Conservation (phyloP, 208 protist genomes). For the Trypanosomatidae sp. region DNA sequence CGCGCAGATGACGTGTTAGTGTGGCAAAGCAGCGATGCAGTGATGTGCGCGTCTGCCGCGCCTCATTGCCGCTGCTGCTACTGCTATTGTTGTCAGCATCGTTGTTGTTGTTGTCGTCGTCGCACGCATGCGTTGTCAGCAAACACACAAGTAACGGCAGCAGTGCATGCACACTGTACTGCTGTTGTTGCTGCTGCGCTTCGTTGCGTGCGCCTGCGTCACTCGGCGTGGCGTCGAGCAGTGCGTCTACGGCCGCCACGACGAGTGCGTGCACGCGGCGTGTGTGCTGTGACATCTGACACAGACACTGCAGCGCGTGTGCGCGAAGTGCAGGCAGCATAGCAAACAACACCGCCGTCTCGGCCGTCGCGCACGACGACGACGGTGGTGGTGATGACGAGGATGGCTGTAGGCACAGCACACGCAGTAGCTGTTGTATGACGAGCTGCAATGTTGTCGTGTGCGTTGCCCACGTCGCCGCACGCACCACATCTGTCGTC, state of each 20-base stretch:
- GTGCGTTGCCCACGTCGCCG: slow-evolving; percentile 49
- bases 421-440: slow-evolving; percentile 12
- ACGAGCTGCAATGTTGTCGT: slow-evolving; percentile 30
- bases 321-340: no score
- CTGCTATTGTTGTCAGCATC: slow-evolving; percentile 15
- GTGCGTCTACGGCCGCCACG: slow-evolving; percentile 17
- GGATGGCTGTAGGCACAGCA: no score
- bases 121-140: slow-evolving; percentile 23
- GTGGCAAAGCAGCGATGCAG: no score
- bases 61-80: background rate
- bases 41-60: no score
- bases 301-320: slow-evolving; percentile 50
- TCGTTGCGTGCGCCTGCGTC: background rate
- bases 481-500: slow-evolving; percentile 21
- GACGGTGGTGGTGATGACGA: no score
- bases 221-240: slow-evolving; percentile 8
- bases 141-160: slow-evolving; percentile 47
- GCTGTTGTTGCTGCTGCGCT: background rate
- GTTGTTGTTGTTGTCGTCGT: slow-evolving; percentile 1
- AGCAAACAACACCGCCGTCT: no score
- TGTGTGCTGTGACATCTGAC: slow-evolving; percentile 53
- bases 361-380: no score
- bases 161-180: slow-evolving; percentile 3
- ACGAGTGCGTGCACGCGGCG: slow-evolving; percentile 48
- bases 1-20: no score